Evolutionary conservation across 371 early-diverging fungal genomes (phyloP), one percentile per base, ranked within the genome.

Genomic region (Mucor lusitanicus): DNA sequence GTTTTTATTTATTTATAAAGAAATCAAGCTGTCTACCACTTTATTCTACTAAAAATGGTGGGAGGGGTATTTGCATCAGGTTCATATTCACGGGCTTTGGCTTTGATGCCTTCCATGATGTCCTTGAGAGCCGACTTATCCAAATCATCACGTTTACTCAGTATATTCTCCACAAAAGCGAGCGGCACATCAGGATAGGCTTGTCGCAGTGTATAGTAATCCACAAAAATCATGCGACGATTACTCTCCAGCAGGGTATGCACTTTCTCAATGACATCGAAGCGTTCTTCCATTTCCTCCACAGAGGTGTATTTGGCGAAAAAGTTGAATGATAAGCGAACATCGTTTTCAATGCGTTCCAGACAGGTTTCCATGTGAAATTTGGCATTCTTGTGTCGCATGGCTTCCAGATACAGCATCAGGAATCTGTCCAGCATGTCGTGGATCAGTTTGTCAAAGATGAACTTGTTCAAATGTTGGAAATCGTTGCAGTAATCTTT

Each of bases 401-500:
- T 85, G 0, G 96, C 85, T 67, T 97, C 96, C 7, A 98, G 74
- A 73, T 92, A 94, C 19, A 88, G 77, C 53, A 94, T 83, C 53
- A 96, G 72, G 65, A 95, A 90, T 4, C 91, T 83, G 58, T 97
- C 96, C 71, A 97, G 70, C 70, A 94, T 85, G 61, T 95, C 95
- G 48, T 91, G 85, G 61, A 91, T 87, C 61, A 97, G 76, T 60
- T 93, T 94, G 63, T 82, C 81, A 83, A 95, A 96, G 68, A 97
- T 80, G 71, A 93, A 94, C 61, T 91, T 88, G 67, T 95, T 87
- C 79, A 97, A 73, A 72, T 94, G 92, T 61, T 78, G 79, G 68
- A 93, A 95, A 71, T 97, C 97, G 25, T 84, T 78, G 65, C 87
- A 90, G 80, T 98, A 96, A 75, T 98, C 98, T 64, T 91, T 88